These are phyloP conservation scores for Glonium stellatum DNA, from an alignment of 495 filamentous ascomycete genomes.

Conservation along the genomic window DNA sequence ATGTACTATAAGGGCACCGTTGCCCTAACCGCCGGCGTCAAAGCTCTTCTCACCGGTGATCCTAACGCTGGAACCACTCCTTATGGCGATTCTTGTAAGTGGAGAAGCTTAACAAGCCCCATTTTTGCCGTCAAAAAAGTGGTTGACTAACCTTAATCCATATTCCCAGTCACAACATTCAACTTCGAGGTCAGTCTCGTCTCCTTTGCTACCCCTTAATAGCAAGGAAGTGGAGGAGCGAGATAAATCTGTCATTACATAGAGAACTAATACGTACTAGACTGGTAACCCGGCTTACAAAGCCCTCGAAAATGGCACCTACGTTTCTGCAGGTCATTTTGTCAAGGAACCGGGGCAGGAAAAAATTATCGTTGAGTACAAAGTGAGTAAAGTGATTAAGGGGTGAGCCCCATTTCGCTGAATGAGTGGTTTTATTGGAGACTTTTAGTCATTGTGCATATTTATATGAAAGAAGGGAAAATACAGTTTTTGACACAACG, in stretches of 20 bases:
- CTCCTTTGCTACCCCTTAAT: not conserved
- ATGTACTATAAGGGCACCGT: conserved; percentile 29
- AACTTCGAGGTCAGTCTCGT: conserved; percentile 11
- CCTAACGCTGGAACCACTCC: conserved; percentile 15
- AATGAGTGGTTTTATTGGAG: no score
- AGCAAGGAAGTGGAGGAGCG: not conserved
- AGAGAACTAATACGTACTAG: not conserved
- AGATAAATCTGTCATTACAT: no score
- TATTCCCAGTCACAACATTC: conserved; percentile 7
- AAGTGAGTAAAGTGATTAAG: conserved; percentile 18
- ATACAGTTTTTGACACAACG: no score
- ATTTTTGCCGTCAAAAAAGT: not conserved
- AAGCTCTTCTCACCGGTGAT: conserved; percentile 15
- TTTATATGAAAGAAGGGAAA: no score
- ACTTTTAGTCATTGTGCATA: no score
- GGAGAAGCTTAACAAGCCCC: no score
- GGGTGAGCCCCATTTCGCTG: no score
- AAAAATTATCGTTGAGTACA: conserved; percentile 22
- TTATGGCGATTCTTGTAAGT: conserved; percentile 22
- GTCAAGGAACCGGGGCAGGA: conserved; percentile 12
- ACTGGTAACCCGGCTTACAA: conserved; percentile 24
- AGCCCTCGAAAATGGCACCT: conserved; percentile 17
- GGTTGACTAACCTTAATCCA: not conserved
- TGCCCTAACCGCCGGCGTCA: conserved; percentile 14
- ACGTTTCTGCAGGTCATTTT: conserved; percentile 23